phyloP scores from a whole-genome alignment of 2,329 filamentous ascomycete genomes.

The Fusarium napiforme region DNA sequence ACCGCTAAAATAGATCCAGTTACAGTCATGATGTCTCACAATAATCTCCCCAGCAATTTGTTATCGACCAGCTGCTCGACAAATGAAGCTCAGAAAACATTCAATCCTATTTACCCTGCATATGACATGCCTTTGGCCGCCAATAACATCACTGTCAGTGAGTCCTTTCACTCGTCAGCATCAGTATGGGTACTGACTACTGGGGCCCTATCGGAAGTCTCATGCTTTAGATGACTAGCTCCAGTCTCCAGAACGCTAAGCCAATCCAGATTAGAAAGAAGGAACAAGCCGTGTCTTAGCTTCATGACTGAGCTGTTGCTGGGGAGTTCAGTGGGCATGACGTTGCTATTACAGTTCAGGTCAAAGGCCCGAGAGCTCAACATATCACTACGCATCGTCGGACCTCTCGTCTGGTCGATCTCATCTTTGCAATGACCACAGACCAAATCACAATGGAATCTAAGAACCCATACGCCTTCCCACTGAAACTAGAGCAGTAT shows the following conservation, averaged over 20 bases:
- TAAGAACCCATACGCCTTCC: slow-evolving; percentile 13
- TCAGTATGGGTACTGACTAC: not conserved
- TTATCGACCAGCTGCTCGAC: not conserved
- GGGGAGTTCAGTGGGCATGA: not conserved
- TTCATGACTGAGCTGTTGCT: not conserved
- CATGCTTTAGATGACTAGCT: not conserved
- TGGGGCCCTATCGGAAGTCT: not conserved
- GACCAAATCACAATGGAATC: not conserved
- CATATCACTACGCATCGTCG: too few relatives aligned
- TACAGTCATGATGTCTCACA: not conserved
- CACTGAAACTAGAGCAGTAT: slow-evolving; percentile 7
- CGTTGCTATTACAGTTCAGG: not conserved
- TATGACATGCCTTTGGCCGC: accelerated
- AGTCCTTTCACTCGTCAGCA: not conserved
- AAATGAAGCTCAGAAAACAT: not conserved
- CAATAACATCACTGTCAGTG: not conserved
- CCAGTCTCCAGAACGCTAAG: not conserved
- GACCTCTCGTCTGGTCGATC: accelerated
- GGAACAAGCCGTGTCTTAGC: slow-evolving; percentile 1
- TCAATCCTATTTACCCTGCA: too few relatives aligned
- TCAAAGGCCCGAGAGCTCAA: not conserved
- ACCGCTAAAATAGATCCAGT: not conserved
- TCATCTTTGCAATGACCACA: accelerated
- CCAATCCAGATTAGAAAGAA: not conserved
- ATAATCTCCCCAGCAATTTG: not conserved